phyloP scores from a whole-genome alignment of 73 alveolate genomes.

The Stentor roeselii region DNA sequence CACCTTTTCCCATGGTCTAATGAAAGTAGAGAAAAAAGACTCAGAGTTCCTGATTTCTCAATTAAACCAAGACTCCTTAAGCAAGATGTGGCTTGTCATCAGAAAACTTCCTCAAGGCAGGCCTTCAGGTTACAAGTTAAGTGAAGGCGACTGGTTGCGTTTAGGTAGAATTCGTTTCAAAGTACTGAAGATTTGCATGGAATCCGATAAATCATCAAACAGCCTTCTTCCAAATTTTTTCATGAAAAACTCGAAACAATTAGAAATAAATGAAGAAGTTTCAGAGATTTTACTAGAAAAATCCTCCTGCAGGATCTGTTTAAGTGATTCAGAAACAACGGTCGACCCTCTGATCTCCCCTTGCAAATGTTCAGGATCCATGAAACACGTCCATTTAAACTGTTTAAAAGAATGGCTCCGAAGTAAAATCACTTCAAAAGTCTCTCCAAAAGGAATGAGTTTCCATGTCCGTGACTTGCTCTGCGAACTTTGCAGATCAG shows the following conservation, averaged over 20 bases:
- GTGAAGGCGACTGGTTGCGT: not conserved
- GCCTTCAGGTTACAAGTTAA: not conserved
- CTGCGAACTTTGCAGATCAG: slow-evolving; percentile 8
- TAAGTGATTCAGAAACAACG: slow-evolving; percentile 27
- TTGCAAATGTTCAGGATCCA: slow-evolving; percentile 53
- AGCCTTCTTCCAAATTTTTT: not conserved
- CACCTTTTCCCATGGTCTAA: not conserved
- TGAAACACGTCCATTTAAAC: slow-evolving; percentile 43
- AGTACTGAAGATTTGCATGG: not conserved
- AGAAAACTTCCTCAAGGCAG: too few species aligned
- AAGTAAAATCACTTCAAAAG: slow-evolving; percentile 22
- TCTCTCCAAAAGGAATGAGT: not conserved
- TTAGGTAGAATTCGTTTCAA: not conserved
- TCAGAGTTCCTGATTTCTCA: not conserved
- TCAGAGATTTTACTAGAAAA: not conserved
- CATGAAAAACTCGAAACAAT: not conserved
- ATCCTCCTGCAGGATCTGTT: slow-evolving; percentile 41
- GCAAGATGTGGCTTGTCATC: not conserved
- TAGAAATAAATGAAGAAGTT: not conserved
- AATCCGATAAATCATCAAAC: not conserved
- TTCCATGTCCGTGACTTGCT: not conserved
- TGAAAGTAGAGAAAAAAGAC: not conserved
- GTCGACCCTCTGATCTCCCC: slow-evolving; percentile 51
- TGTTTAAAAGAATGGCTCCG: slow-evolving; percentile 52
- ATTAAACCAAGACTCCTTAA: not conserved